Evolutionary conservation across 2,329 filamentous ascomycete species (phyloP), one percentile per base, ranked within the genome.

Genomic region (Xylariaceae sp.): DNA sequence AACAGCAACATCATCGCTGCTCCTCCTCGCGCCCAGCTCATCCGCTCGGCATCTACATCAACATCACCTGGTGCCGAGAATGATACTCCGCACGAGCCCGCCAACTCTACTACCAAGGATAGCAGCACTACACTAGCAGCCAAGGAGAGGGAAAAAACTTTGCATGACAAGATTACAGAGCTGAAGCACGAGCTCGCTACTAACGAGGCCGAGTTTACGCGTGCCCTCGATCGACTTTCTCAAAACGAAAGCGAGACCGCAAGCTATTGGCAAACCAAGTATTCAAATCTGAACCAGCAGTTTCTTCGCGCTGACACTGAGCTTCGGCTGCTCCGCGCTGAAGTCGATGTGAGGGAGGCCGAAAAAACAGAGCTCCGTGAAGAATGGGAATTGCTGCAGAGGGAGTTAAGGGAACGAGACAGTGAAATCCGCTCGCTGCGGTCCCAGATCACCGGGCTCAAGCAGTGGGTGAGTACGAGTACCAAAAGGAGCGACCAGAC

Each of bases 401-500:
- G 72, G 6, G 75, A 81, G 56, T 61, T 82, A 9, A 69, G 72
- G 13, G 74, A 72, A 45, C 73, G 75, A n/a, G 83, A 87, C 47
- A 79, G 81, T 20, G 82, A 87, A 69, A 76, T 83, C 3, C 71
- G 75, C 18, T 73, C 75, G 42, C 70, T 88, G 55, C 72, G 81
- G 47, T 75, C 76, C 3, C 87, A 90, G 70, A 79, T 90, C 0
- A 71, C 82, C 8, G 86, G 85, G 2, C 73, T 91, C 54, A 91
- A 91, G 75, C 84, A 85, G 62, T 89, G 83, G 75, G 86, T 91
- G 52, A 88, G 87, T 63, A 82, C 80, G 18, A 83, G 82, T 58
- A 88, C 86, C 8, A 75, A 85, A 26, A 76, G 79, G 43, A 83
- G 84, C 24, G 81, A 81, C 18, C 82, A 86, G 68, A 76, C 75